A percentile compares a stretch with the other conserved stretches of the same genome.
Conservation (phyloP, 2,329 filamentous ascomycete genomes). For the Albophoma yamanashiensis region DNA sequence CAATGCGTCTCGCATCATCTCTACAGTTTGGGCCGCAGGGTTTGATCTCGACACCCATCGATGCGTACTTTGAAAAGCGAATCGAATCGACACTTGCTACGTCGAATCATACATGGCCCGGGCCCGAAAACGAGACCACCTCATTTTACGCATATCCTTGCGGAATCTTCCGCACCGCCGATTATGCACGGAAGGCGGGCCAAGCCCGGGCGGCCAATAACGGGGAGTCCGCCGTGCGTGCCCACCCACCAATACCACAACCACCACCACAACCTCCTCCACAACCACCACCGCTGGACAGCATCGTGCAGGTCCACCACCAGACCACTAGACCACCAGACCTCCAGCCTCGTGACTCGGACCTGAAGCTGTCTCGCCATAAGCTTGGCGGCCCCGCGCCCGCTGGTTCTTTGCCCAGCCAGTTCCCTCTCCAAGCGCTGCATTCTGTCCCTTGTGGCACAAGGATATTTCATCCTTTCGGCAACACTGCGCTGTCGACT, state of each 20-base stretch:
- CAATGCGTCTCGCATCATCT: neutral
- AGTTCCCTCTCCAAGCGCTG: neutral
- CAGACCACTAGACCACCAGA: neutral
- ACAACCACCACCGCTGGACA: neutral
- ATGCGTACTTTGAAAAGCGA: neutral
- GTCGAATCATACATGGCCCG: no score
- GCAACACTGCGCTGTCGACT: neutral
- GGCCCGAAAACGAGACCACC: neutral
- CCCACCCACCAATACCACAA: no score
- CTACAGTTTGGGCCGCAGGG: neutral
- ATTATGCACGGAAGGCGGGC: neutral
- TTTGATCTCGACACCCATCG: neutral
- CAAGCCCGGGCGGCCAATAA: neutral
- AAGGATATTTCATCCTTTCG: no score
- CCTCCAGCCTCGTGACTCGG: neutral
- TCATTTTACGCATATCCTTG: neutral
- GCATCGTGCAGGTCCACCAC: neutral
- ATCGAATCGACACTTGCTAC: neutral
- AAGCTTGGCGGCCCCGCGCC: neutral
- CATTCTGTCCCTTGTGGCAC: neutral
- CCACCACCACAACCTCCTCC: neutral
- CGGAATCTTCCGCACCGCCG: neutral
- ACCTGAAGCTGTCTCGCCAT: neutral
- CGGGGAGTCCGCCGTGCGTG: no score
- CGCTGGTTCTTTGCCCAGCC: neutral